Conservation (phyloP, 345 rosid species). For the Pistacia atlantica region DNA sequence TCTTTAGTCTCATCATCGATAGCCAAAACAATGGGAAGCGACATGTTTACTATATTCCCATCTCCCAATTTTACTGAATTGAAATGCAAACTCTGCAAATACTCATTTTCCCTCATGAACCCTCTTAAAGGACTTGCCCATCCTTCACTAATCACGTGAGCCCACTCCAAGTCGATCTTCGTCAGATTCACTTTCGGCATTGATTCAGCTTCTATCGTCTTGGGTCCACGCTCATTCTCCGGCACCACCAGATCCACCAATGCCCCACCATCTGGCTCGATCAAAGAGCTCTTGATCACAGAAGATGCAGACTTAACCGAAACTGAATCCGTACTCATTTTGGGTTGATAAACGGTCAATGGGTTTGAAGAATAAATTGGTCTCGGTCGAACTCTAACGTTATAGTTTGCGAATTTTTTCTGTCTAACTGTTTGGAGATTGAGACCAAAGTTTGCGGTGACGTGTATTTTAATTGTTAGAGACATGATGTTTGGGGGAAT, state of each 20-base stretch:
- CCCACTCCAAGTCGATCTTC: constrained; percentile 90
- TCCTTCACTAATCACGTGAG: constrained; percentile 88
- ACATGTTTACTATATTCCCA: constrained; percentile 78
- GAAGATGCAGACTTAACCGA: constrained; percentile 15
- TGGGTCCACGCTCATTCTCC: constrained; percentile 51
- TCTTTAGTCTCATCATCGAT: constrained; percentile 77
- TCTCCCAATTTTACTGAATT: constrained; percentile 63
- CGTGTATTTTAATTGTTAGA: constrained; percentile 48
- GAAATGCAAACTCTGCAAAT: constrained; percentile 88
- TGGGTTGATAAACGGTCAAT: constrained; percentile 25
- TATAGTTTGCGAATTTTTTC: constrained; percentile 1
- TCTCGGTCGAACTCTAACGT: constrained; percentile 26
- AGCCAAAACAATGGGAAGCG: constrained; percentile 94
- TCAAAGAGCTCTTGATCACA: constrained; percentile 63
- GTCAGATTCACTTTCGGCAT: constrained; percentile 70
- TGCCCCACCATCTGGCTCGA: constrained; percentile 90
- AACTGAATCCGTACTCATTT: constrained; percentile 20
- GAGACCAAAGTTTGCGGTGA: constrained; percentile 9
- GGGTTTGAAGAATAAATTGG: constrained; percentile 46
- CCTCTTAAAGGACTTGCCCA: constrained; percentile 97
- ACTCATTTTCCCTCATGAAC: constrained; percentile 93
- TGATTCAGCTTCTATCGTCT: constrained; percentile 56
- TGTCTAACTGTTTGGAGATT: not conserved
- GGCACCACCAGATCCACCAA: constrained; percentile 74
- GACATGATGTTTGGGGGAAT: constrained; percentile 38